Base-by-base conservation (phyloP, 495 filamentous ascomycete species). In the Pyrenopolyporus hunteri region DNA sequence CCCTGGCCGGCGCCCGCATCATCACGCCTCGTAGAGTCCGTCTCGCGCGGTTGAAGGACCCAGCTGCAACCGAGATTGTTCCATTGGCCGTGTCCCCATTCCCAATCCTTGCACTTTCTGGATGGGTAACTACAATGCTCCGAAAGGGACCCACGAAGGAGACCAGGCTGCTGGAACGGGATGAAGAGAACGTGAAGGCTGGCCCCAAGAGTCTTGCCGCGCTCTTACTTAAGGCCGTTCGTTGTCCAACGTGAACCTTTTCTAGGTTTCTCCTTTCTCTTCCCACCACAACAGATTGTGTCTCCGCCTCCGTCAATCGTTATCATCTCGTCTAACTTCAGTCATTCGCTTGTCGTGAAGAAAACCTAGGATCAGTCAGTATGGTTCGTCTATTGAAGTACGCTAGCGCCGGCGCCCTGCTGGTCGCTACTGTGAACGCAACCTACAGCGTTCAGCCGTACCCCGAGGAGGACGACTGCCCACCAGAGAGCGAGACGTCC, bases 381-480 rank as follows among this genome's bases (percentile, higher is more conserved):
- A 71, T 71, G 69, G 69, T 69, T 57, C 63, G 69, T 47, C 47
- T 71, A 9, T 53, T 69, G 49, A 71, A 71, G 47, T 71, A 71
- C 36, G 60, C 69, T 40, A 53, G 69, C 53, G 69, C 69, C 54
- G 53, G 69, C 40, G 60, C 63, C 33, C 57, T 71, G 42, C 51
- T 71, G 33, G 66, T 58, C 35, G 66, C 66, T 37, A 50, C 69
- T 5, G 69, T 64, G 9, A 64, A 48, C 28, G 69, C 69, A 57
- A 68, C 28, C 40, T 61, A 66, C 17, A 17, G 9, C 28, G 43
- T 43, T 11, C 35, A 42, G 17, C 43, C 59, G 3, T 39, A 33
- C 16, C 54, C 44, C 20, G 61, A 61, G 51, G 65, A 68, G 50
- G 55, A 64, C 6, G 59, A 68, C n/a, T 63, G 31, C 22, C 56